phyloP scores from a whole-genome alignment of 106 monocot species.

The Dendrobium catenatum region DNA sequence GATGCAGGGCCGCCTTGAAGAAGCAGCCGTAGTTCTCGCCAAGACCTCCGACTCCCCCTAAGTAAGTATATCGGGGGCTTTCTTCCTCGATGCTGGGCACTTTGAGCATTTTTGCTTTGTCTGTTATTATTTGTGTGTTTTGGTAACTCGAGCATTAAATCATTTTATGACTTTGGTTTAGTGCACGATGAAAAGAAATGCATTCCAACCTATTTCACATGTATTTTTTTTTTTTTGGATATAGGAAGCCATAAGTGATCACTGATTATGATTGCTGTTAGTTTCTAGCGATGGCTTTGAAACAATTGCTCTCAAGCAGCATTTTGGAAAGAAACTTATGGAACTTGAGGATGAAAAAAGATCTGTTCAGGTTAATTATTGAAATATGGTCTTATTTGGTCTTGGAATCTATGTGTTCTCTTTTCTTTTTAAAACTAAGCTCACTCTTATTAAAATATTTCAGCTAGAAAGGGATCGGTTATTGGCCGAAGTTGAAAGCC shows the following conservation, averaged over 20 bases:
- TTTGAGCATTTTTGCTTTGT: not conserved
- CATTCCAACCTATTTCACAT: not conserved
- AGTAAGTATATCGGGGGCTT: too few species aligned
- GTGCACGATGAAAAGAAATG: not conserved
- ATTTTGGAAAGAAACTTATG: constrained; percentile 94
- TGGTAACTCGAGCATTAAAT: not conserved
- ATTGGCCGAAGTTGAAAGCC: constrained; percentile 82
- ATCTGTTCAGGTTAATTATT: constrained; percentile 53
- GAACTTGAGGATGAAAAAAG: constrained; percentile 96
- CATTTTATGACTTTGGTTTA: not conserved
- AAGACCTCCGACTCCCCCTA: too few species aligned
- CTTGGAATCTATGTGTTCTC: not conserved
- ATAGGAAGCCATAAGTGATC: too few species aligned
- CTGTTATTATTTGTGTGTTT: not conserved
- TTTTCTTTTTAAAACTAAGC: not conserved
- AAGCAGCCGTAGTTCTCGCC: too few species aligned
- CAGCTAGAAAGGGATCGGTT: constrained; percentile 88
- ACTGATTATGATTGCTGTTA: too few species aligned
- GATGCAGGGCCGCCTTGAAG: too few species aligned
- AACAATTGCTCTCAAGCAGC: constrained; percentile 75
- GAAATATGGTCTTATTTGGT: not conserved
- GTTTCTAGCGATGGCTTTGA: constrained; percentile 14
- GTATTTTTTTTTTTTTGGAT: too few species aligned
- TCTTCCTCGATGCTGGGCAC: too few species aligned
- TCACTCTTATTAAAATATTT: constrained; percentile 19